Percentiles rank a stretch among this genome's conserved stretches.
phyloP scores from a whole-genome alignment of 2,329 filamentous ascomycete genomes.

The Emericellopsis atlantica region DNA sequence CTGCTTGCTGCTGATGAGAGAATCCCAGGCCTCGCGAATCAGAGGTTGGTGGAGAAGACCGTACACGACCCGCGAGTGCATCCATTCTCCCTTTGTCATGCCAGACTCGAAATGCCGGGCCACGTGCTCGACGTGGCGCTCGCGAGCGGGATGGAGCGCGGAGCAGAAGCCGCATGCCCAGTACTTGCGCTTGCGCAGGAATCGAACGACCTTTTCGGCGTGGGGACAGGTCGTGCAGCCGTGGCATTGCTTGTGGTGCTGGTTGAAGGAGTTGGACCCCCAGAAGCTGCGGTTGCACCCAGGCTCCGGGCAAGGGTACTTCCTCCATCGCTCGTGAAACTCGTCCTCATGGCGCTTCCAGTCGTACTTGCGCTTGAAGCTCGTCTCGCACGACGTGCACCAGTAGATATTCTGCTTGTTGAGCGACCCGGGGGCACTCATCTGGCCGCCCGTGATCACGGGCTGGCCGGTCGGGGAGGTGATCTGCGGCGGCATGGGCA shows the following conservation, averaged over 20 bases:
- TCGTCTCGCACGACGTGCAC: constrained; percentile 49
- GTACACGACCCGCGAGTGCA: constrained; percentile 56
- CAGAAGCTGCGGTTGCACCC: constrained; percentile 56
- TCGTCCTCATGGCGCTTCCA: constrained; percentile 61
- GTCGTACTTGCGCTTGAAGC: constrained; percentile 55
- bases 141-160: constrained; percentile 47
- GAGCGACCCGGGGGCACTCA: constrained; percentile 9
- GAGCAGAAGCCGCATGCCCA: constrained; percentile 61
- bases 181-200: constrained; percentile 50
- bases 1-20: constrained; percentile 37
- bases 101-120: constrained; percentile 54
- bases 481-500: constrained; percentile 20
- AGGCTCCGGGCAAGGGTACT: constrained; percentile 51
- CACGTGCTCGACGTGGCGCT: constrained; percentile 57
- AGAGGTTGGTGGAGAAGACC: constrained; percentile 54
- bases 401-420: constrained; percentile 36
- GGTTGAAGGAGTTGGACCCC: constrained; percentile 55
- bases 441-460: constrained; percentile 18
- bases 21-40: constrained; percentile 49
- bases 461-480: constrained; percentile 12
- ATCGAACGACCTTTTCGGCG: constrained; percentile 50
- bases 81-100: constrained; percentile 53
- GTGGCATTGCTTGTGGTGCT: constrained; percentile 54
- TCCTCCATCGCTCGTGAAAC: constrained; percentile 56
- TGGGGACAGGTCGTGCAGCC: constrained; percentile 53